These are phyloP conservation scores for Sicyos edulis DNA, from an alignment of 306 rosid species.

Conservation along the genomic window DNA sequence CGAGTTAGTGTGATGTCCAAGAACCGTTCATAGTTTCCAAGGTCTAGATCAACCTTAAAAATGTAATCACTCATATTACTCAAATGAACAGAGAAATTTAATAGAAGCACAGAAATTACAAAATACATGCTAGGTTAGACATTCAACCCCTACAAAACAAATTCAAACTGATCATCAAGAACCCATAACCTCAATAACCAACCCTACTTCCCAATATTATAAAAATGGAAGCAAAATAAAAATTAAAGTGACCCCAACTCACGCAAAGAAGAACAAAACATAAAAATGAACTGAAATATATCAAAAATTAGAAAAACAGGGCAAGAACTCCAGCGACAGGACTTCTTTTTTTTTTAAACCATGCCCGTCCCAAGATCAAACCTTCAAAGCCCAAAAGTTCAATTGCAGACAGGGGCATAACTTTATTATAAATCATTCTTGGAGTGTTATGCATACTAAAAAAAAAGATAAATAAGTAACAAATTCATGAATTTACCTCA, in stretches of 20 bases:
- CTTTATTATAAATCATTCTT: not conserved
- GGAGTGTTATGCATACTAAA: not conserved
- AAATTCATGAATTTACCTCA: constrained; percentile 12
- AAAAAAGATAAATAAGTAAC: not conserved
- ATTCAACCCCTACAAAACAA: not conserved
- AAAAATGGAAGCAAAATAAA: not conserved
- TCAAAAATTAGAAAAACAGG: constrained; percentile 7
- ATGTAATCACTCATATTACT: not conserved
- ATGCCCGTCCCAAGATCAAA: no score
- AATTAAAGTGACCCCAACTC: constrained; percentile 1
- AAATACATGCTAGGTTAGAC: not conserved
- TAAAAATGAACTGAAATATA: not conserved
- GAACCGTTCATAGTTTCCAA: constrained; percentile 94
- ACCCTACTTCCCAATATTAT: not conserved
- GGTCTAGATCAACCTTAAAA: constrained; percentile 92
- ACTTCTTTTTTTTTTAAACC: not conserved
- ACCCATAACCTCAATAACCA: not conserved
- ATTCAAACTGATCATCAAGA: constrained; percentile 4
- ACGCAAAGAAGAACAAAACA: constrained; percentile 5
- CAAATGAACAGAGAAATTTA: not conserved
- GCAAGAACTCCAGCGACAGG: not conserved
- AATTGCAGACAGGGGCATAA: no score
- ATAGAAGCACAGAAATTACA: not conserved
- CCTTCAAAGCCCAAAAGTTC: no score
- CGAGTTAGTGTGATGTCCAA: constrained; percentile 78